These are phyloP conservation scores for Sporothrix brunneoviolacea DNA, from an alignment of 2,329 filamentous ascomycete species.

Conservation along the genomic window DNA sequence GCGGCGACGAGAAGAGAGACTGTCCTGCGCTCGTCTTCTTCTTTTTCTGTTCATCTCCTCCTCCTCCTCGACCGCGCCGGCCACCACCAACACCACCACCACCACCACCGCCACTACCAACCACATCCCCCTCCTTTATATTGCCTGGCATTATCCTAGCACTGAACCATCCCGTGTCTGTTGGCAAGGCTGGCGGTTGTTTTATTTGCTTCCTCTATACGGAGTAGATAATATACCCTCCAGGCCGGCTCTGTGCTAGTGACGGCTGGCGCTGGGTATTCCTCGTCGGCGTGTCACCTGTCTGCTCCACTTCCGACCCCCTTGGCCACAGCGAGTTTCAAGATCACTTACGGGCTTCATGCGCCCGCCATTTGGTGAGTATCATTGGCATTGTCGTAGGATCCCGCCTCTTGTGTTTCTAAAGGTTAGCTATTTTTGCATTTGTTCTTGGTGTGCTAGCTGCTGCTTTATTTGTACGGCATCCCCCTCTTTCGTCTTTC, in stretches of 20 bases:
- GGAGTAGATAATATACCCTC: too few species aligned
- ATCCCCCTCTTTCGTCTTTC: neutral
- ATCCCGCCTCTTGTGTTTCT: neutral
- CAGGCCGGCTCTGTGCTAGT: neutral
- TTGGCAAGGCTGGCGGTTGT: conserved; percentile 1
- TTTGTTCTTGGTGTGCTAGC: neutral
- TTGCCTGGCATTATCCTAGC: neutral
- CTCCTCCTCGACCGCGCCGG: too few species aligned
- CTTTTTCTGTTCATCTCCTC: too few species aligned
- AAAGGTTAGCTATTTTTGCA: neutral
- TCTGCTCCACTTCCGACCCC: conserved; percentile 8
- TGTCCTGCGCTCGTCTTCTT: too few species aligned
- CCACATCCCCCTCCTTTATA: neutral
- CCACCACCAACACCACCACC: neutral
- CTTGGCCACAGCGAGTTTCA: conserved; percentile 15
- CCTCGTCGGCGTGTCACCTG: neutral
- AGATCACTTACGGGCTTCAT: conserved; percentile 16
- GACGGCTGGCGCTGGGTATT: neutral
- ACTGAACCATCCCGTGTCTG: neutral
- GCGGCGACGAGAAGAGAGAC: too few species aligned
- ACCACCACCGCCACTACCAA: neutral
- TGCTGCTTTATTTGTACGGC: neutral
- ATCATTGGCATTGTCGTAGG: neutral
- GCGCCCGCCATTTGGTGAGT: conserved; percentile 11
- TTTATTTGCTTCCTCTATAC: neutral